These are phyloP conservation scores for Aspergillus hortae DNA, from an alignment of 2,329 filamentous ascomycete species.

Conservation along the genomic window DNA sequence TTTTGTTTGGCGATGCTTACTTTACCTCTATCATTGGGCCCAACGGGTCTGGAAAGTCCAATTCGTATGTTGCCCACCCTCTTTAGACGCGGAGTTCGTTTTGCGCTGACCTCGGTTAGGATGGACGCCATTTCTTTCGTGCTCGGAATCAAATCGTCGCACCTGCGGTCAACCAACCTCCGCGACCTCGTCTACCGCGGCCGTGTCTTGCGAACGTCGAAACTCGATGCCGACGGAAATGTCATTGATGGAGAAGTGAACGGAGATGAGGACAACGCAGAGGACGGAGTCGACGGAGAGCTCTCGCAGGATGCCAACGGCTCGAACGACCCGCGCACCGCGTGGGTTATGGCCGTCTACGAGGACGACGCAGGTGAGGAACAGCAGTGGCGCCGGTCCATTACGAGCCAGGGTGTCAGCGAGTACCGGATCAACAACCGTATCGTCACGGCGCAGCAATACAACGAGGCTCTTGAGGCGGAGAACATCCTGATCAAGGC, in stretches of 20 bases:
- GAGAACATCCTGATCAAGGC: constrained; percentile 99
- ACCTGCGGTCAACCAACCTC: constrained; percentile 87
- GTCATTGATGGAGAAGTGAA: constrained; percentile 61
- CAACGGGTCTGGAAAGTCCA: constrained; percentile 99
- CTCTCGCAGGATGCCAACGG: constrained; percentile 57
- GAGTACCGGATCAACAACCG: constrained; percentile 97
- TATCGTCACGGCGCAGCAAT: constrained; percentile 81
- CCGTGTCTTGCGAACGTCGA: constrained; percentile 84
- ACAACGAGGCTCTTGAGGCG: constrained; percentile 85
- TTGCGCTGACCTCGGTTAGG: constrained; percentile 45
- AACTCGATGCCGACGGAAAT: constrained; percentile 82
- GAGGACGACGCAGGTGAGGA: constrained; percentile 95
- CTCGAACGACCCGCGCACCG: constrained; percentile 78
- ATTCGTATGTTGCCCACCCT: constrained; percentile 63
- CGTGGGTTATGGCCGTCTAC: constrained; percentile 99
- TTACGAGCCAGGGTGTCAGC: constrained; percentile 82
- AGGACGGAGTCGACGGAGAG: constrained; percentile 53
- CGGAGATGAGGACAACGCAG: constrained; percentile 59
- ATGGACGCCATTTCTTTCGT: constrained; percentile 99
- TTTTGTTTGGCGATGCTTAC: constrained; percentile 95
- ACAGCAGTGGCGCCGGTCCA: constrained; percentile 92
- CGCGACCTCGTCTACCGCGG: constrained; percentile 95
- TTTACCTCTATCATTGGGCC: constrained; percentile 99
- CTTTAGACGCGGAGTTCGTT: background rate
- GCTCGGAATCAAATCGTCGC: constrained; percentile 96